Conservation (phyloP, 352 stramenopile species). For the Pilasporangium apinafurcum region DNA sequence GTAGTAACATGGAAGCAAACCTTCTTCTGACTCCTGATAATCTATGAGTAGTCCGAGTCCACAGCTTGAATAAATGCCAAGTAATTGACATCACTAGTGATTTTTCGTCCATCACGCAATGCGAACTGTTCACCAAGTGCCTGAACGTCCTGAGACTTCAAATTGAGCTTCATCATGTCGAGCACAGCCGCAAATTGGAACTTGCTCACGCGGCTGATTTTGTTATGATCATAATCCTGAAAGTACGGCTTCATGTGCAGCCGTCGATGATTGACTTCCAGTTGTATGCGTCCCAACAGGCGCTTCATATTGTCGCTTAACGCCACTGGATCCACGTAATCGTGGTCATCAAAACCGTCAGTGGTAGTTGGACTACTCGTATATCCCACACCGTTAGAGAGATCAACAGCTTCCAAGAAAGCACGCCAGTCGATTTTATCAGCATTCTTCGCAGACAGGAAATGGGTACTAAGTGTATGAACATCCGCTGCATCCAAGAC, state of each 20-base stretch:
- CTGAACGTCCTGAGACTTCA: conserved; percentile 47
- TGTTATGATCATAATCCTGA: conserved; percentile 83
- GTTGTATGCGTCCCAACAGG: conserved; percentile 37
- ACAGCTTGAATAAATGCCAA: conserved; percentile 66
- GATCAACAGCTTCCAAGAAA: conserved; percentile 59
- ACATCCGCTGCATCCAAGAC: conserved; percentile 61
- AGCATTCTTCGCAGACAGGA: conserved; percentile 40
- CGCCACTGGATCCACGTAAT: no score
- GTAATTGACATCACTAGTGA: conserved; percentile 75
- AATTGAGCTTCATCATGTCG: conserved; percentile 72
- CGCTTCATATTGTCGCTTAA: conserved; percentile 21
- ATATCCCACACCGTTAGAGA: neutral
- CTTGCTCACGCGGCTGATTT: conserved; percentile 62
- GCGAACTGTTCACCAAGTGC: conserved; percentile 44
- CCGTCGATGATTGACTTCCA: conserved; percentile 53
- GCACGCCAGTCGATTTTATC: conserved; percentile 80
- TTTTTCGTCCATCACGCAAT: conserved; percentile 37
- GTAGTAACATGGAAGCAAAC: neutral
- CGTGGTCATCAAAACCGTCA: neutral
- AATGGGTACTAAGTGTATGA: conserved; percentile 52
- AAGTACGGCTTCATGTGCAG: conserved; percentile 87
- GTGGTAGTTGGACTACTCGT: neutral
- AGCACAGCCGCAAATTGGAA: conserved; percentile 80
- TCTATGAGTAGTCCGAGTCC: conserved; percentile 61
- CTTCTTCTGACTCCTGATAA: no score